A percentile compares a stretch with the other conserved stretches of the same genome.
Evolutionary conservation across 352 stramenopile genomes (phyloP).

Genomic region (Hyaloperonospora arabidopsidis): DNA sequence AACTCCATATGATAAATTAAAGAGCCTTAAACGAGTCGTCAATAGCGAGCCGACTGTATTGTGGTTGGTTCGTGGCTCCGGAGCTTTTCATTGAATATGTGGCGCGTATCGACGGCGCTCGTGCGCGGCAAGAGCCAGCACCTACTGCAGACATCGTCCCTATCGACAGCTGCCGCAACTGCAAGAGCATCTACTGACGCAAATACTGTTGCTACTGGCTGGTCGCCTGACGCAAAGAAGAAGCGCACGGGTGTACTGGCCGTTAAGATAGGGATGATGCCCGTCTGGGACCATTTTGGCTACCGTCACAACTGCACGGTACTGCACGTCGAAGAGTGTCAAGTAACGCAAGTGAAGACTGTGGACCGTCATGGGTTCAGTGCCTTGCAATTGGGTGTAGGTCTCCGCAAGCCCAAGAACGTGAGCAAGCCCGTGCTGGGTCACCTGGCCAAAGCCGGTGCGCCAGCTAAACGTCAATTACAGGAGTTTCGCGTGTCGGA

Average conservation of each 20-base stretch:
- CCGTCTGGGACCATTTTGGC: conserved; percentile 97
- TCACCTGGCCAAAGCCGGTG: conserved; percentile 89
- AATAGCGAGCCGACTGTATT: too few species aligned
- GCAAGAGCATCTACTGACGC: conserved; percentile 1
- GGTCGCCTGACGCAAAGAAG: conserved; percentile 51
- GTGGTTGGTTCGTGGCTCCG: not conserved
- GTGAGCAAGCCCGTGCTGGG: conserved; percentile 89
- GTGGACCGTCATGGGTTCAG: conserved; percentile 91
- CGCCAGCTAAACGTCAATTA: conserved; percentile 91
- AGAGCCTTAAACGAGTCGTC: too few species aligned
- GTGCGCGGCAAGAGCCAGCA: conserved; percentile 15
- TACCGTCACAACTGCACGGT: conserved; percentile 94
- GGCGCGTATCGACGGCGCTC: conserved; percentile 31
- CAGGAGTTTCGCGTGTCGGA: conserved; percentile 93
- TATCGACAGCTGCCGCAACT: conserved; percentile 20
- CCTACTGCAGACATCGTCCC: conserved; percentile 7
- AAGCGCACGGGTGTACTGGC: conserved; percentile 85
- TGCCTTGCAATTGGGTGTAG: conserved; percentile 93
- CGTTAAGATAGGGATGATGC: conserved; percentile 99
- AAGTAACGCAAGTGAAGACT: conserved; percentile 95
- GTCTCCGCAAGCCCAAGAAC: conserved; percentile 93
- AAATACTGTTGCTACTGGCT: conserved; percentile 26
- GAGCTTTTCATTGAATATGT: conserved; percentile 19
- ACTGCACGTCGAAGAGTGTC: conserved; percentile 85
- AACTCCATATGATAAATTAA: too few species aligned